Conservation (phyloP, 1,284 basidiomycete species). For the Cutaneotrichosporon sp. region DNA sequence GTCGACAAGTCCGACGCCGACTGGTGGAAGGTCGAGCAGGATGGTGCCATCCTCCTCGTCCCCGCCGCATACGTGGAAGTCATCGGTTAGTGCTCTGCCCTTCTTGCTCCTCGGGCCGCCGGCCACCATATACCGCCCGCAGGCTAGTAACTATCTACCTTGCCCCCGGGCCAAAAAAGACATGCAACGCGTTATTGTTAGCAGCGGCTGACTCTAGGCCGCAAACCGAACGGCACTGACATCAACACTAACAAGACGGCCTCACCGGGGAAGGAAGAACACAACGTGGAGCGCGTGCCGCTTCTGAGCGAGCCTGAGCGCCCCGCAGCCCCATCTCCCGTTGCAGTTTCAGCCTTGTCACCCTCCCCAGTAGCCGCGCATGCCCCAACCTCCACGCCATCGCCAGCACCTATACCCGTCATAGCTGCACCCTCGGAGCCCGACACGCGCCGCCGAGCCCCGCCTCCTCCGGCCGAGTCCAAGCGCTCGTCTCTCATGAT, state of each 20-base stretch:
- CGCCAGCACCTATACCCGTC: not conserved
- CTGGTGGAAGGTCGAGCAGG: conserved; percentile 92
- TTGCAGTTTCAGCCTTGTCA: too few relatives aligned
- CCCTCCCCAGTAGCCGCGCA: too few relatives aligned
- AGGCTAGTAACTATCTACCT: conserved; percentile 21
- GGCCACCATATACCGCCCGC: conserved; percentile 24
- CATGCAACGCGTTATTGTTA: conserved; percentile 15
- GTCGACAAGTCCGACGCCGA: conserved; percentile 77
- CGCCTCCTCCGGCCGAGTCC: not conserved
- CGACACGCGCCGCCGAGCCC: not conserved
- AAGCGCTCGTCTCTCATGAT: not conserved
- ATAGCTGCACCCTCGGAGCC: not conserved
- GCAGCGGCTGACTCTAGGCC: conserved; percentile 9
- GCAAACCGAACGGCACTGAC: not conserved
- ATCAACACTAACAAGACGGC: not conserved
- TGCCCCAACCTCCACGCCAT: too few relatives aligned
- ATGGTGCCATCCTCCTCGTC: conserved; percentile 79
- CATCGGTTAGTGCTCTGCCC: conserved; percentile 39
- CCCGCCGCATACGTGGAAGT: conserved; percentile 85
- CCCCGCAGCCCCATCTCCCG: too few relatives aligned
- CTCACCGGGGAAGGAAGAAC: too few relatives aligned
- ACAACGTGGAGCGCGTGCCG: not conserved
- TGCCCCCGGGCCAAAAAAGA: conserved; percentile 3
- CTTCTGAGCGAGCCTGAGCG: not conserved
- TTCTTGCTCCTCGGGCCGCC: conserved; percentile 60